A percentile compares a stretch with the other conserved stretches of the same genome.
phyloP scores from a whole-genome alignment of 2,329 filamentous ascomycete genomes.

The Cephalotrichum gorgonifer region DNA sequence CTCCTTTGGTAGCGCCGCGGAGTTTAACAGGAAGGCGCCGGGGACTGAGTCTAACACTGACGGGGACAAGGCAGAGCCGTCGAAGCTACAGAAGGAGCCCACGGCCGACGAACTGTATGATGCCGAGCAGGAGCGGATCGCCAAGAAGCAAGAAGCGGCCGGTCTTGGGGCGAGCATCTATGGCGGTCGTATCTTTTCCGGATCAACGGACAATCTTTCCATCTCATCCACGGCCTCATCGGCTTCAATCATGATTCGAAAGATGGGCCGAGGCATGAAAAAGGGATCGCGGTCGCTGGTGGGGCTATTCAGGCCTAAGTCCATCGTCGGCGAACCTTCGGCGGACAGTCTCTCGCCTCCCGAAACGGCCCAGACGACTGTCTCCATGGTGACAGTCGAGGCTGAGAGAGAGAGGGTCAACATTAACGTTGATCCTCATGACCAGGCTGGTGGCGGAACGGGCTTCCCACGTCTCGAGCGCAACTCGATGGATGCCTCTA shows the following conservation, averaged over 20 bases:
- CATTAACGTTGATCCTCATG: slow-evolving; percentile 58
- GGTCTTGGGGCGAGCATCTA: slow-evolving; percentile 94
- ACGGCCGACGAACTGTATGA: slow-evolving; percentile 57
- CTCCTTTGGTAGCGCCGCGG: slow-evolving; percentile 91
- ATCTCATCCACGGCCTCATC: slow-evolving; percentile 86
- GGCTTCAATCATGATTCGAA: slow-evolving; percentile 87
- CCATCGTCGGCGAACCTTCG: slow-evolving; percentile 66
- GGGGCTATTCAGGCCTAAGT: slow-evolving; percentile 91
- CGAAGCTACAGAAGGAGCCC: slow-evolving; percentile 58
- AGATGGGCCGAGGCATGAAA: slow-evolving; percentile 99
- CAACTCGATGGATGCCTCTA: slow-evolving; percentile 63
- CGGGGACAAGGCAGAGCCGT: slow-evolving; percentile 22
- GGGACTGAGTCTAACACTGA: slow-evolving; percentile 42
- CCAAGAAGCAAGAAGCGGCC: slow-evolving; percentile 80
- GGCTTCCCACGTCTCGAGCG: slow-evolving; percentile 77
- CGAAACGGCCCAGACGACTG: slow-evolving; percentile 66
- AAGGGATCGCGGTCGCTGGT: slow-evolving; percentile 84
- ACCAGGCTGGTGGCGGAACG: slow-evolving; percentile 54
- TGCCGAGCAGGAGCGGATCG: slow-evolving; percentile 84
- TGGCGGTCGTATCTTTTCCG: slow-evolving; percentile 73
- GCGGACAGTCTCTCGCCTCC: slow-evolving; percentile 52
- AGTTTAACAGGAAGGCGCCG: slow-evolving; percentile 69
- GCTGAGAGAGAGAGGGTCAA: slow-evolving; percentile 80
- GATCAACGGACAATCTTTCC: slow-evolving; percentile 90
- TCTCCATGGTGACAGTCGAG: slow-evolving; percentile 93